Evolutionary conservation across 2,329 filamentous ascomycete species (phyloP).

Genomic region (Fusarium praegraminearum): DNA sequence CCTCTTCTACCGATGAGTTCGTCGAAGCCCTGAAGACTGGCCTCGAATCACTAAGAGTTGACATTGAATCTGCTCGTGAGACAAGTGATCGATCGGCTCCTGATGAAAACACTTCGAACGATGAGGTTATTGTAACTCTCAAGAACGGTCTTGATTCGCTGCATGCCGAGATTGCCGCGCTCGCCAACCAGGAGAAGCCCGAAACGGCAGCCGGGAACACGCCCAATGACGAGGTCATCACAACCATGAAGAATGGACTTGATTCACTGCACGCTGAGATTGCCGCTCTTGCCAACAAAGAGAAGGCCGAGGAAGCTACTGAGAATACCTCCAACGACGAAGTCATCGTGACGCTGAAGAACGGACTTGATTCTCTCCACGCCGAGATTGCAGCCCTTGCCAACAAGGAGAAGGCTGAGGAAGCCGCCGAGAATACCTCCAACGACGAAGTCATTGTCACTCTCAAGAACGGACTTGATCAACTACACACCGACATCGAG

Average conservation of each 20-base stretch:
- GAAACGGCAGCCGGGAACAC: constrained; percentile 53
- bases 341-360: constrained; percentile 84
- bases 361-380: constrained; percentile 78
- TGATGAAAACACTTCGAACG: constrained; percentile 78
- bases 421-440: constrained; percentile 52
- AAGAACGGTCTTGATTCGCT: constrained; percentile 81
- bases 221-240: constrained; percentile 78
- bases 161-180: constrained; percentile 72
- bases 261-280: constrained; percentile 78
- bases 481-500: constrained; percentile 79
- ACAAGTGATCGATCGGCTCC: constrained; percentile 65
- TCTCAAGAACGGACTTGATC: constrained; percentile 78
- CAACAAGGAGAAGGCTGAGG: constrained; percentile 62
- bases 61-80: constrained; percentile 65
- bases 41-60: constrained; percentile 37
- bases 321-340: constrained; percentile 69
- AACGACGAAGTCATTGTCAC: constrained; percentile 84
- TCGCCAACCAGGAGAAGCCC: constrained; percentile 68
- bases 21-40: constrained; percentile 40
- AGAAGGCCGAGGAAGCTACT: constrained; percentile 43
- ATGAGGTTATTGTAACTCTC: constrained; percentile 86
- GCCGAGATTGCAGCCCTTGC: constrained; percentile 73
- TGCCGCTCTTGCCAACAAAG: constrained; percentile 68
- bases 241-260: constrained; percentile 84
- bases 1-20: constrained; percentile 35